These are phyloP conservation scores for Fusarium redolens DNA, from an alignment of 2,329 filamentous ascomycete genomes.

Conservation along the genomic window DNA sequence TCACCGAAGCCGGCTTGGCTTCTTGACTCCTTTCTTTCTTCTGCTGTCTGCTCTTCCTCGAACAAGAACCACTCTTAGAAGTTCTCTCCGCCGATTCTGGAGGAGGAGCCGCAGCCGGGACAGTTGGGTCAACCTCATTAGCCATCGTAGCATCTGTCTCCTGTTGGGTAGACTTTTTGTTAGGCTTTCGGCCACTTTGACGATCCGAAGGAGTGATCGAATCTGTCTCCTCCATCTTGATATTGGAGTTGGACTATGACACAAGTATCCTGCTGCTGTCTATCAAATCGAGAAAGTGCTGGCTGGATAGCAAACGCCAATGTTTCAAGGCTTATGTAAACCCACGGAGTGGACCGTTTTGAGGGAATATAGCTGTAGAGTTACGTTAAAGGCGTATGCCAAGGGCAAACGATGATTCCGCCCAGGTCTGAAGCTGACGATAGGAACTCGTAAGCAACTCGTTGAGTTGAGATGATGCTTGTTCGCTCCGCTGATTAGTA, in stretches of 20 bases:
- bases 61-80: slow-evolving; percentile 8
- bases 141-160: slow-evolving; percentile 22
- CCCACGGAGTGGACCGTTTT: no score
- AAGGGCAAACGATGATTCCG: neutral
- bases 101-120: slow-evolving; percentile 11
- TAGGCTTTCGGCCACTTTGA: slow-evolving; percentile 25
- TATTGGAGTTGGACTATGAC: neutral
- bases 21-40: slow-evolving; percentile 28
- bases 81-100: slow-evolving; percentile 17
- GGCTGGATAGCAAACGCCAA: neutral
- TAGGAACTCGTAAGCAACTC: neutral
- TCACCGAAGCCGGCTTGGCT: neutral
- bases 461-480: neutral
- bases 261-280: neutral
- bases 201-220: slow-evolving; percentile 32
- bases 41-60: slow-evolving; percentile 27
- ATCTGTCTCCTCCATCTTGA: slow-evolving; percentile 37
- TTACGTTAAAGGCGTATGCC: neutral
- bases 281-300: neutral
- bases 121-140: slow-evolving; percentile 18
- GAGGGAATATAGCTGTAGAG: no score
- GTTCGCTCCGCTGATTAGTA: neutral
- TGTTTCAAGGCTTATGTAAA: neutral
- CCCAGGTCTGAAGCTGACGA: neutral
- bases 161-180: slow-evolving; percentile 31